Evolutionary conservation across 306 rosid genomes (phyloP), one percentile per base, ranked within the genome.

Genomic region (Acacia crassicarpa): DNA sequence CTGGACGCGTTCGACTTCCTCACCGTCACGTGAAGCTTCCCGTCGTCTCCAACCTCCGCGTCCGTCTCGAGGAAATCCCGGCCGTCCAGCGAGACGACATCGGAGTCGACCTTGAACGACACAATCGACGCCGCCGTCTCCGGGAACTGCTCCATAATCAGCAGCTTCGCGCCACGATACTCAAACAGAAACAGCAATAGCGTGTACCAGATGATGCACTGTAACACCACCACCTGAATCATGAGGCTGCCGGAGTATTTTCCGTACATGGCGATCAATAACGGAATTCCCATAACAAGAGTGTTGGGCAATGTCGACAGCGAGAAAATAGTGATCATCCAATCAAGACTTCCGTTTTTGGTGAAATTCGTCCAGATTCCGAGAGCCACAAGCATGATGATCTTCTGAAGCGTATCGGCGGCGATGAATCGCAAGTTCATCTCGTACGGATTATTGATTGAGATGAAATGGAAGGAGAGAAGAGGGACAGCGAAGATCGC

Each of bases 191-290:
- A 96, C 65, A 96, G 94, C 2, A 96, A 80, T 14, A 96, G 92
- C 0, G 99, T 96, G 86, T 96, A 96, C 99, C 99, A 96, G 5
- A 96, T 92, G 56, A 93, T 96, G 54, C 99, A 96, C 94, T 96
- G 99, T 38, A 96, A 86, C 12, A 96, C 99, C n/a, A 96, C 98
- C 8, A 96, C 91, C 82, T 96, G 99, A 4, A 96, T 92, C 98
- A 96, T 96, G 38, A 96, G 92, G 0, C 10, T 40, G 1, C 98
- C 99, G 45, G 94, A 66, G 70, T 96, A 84, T 0, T 79, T 68
- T 11, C 92, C 94, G 84, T 96, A 96, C 99, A 96, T 96, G 40
- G 97, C 99, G 11, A 81, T 92, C n/a, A 96, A 78, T 8, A 96
- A 67, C 0, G 99, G 99, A 58, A 96, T 96, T 3, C 99, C 99